Evolutionary conservation across 768 basidiomycete genomes (phyloP), one percentile per base, ranked within the genome.

Genomic region (Auricularia cornea): DNA sequence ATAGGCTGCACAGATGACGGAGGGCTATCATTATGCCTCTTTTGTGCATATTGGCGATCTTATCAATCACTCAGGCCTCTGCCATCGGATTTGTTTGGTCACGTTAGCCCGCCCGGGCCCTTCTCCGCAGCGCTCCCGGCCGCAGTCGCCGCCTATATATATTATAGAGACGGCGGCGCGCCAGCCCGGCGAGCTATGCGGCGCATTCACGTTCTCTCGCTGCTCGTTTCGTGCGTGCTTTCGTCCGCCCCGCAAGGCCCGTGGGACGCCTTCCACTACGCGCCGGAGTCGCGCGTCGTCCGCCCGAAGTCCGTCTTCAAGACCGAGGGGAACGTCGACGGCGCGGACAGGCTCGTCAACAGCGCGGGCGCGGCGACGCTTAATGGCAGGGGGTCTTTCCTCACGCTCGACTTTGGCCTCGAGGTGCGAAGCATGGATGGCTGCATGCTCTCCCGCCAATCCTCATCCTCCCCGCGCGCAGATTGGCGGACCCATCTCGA

Each of bases 401-500:
- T 85, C 18, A 77, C 82, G 1, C 71, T 84, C 59, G 84, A 86
- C 69, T 86, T 81, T 66, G 84, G 84, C 0, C 65, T 77, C 20
- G 83, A 85, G 74, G 83, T 82, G 30, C 38, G 75, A 31, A 38
- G 10, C 28, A n/a, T n/a, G 26, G 11, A 60, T 14, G 35, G 16
- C 35, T 14, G 8, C 32, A 26, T 33, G 14, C 10, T 23, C 12
- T 60, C 8, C 33, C n/a, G n/a, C n/a, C n/a, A n/a, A n/a, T 14
- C 8, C 16, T 30, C 54, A 10, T 26, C 28, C 30, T 28, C 63
- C 62, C 48, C 26, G 60, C n/a, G 23, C 3, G 20, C 3, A 28
- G 84, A 83, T 79, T 84, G 56, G 83, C 83, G 1, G 83, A 83
- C 0, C 72, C 83, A 78, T 84, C 16, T 82, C 82, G 0, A 60